Conservation (phyloP, 108 stramenopile genomes). For the Mayamaea pseudoterrestris region DNA sequence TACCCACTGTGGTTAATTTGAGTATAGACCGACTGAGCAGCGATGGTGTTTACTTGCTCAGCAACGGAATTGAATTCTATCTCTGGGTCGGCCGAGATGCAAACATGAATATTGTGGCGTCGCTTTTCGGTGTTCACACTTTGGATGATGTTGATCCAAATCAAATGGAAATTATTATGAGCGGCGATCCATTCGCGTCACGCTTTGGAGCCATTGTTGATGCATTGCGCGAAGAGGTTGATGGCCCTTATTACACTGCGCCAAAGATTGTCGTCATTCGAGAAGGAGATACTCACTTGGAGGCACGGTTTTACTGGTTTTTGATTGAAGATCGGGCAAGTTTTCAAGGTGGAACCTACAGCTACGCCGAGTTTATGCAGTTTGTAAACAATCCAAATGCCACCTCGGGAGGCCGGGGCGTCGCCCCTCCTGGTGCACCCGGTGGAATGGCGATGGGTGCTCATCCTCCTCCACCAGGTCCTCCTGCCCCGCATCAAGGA, state of each 20-base stretch:
- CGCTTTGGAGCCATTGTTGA: constrained; percentile 69
- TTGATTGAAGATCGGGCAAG: constrained; percentile 93
- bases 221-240: constrained; percentile 68
- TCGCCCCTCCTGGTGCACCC: constrained; percentile 5
- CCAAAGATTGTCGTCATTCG: constrained; percentile 75
- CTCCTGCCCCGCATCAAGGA: constrained; percentile 14
- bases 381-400: constrained; percentile 37
- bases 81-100: constrained; percentile 92
- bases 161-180: constrained; percentile 27
- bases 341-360: constrained; percentile 87
- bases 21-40: constrained; percentile 66
- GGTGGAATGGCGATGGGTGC: constrained; percentile 8
- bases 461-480: constrained; percentile 14
- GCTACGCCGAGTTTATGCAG: constrained; percentile 82
- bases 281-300: constrained; percentile 84
- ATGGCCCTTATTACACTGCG: constrained; percentile 26
- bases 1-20: constrained; percentile 73
- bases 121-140: constrained; percentile 79
- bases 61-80: constrained; percentile 88
- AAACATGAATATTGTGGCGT: constrained; percentile 52
- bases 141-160: constrained; percentile 75
- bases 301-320: constrained; percentile 87
- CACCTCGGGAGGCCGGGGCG: constrained; percentile 14
- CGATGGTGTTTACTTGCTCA: constrained; percentile 86
- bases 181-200: constrained; percentile 61